Percentiles rank a stretch among this genome's conserved stretches.
phyloP scores from a whole-genome alignment of 1,284 basidiomycete species.

The Apiotrichum sp. region DNA sequence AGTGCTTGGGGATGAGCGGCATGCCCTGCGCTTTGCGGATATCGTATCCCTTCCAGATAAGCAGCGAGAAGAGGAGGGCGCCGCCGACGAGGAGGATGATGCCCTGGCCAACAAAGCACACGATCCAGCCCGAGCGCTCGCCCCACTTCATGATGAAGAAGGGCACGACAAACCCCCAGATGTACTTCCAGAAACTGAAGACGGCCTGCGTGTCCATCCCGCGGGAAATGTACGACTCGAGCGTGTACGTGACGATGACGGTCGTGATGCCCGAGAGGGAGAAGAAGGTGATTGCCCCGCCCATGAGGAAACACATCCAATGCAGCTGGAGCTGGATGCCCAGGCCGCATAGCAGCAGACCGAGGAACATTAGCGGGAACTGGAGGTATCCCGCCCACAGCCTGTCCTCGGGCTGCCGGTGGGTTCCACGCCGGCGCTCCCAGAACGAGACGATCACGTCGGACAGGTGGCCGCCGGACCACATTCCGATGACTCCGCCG shows the following conservation, averaged over 20 bases:
- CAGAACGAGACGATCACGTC: conserved; percentile 35
- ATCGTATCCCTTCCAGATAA: conserved; percentile 31
- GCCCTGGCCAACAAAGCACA: conserved; percentile 32
- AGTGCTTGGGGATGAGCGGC: conserved; percentile 21
- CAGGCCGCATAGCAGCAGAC: conserved; percentile 35
- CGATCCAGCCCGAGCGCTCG: conserved; percentile 22
- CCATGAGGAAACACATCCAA: conserved; percentile 42
- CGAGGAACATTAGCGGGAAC: conserved; percentile 30
- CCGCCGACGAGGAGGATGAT: conserved; percentile 27
- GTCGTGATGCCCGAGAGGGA: conserved; percentile 28
- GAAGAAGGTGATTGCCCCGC: conserved; percentile 39
- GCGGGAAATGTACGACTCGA: conserved; percentile 37
- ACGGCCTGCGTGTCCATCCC: conserved; percentile 41
- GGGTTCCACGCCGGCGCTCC: conserved; percentile 22
- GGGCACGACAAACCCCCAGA: conserved; percentile 42
- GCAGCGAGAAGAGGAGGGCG: conserved; percentile 10
- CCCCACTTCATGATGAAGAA: conserved; percentile 43
- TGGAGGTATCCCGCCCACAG: conserved; percentile 30
- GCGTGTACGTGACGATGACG: conserved; percentile 34
- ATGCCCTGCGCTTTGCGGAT: conserved; percentile 26
- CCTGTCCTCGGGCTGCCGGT: conserved; percentile 42
- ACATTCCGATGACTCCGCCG: conserved; percentile 40
- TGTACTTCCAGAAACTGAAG: conserved; percentile 45
- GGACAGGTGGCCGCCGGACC: conserved; percentile 35
- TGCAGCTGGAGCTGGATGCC: conserved; percentile 27